Base-by-base conservation (phyloP, 192 early-diverging fungal species). In the Dimargaris verticillata region DNA sequence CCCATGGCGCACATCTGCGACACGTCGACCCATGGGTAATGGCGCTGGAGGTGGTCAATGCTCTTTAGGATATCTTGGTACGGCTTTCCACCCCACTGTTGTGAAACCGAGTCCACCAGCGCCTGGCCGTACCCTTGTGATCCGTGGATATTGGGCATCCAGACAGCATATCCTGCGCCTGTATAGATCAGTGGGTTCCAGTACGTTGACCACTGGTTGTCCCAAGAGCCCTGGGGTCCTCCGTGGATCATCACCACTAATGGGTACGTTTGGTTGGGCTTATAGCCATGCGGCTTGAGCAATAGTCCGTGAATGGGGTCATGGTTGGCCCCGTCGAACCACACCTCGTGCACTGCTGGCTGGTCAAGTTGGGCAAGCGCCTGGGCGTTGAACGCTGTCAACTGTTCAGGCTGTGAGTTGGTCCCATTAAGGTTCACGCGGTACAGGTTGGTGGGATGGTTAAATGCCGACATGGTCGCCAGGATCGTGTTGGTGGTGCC, bases 231-330 rank as follows among this genome's bases (percentile, higher is more conserved):
- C 66, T 92, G 86, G 22, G 89, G 89, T 14, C 89, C 89, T 28
- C 89, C 89, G 60, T 92, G 89, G 60, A 92, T 78, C 62, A 89
- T 66, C 46, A 86, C 83, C 0, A 86, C 87, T 2, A 89, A 62
- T 41, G 89, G 87, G 53, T 88, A 89, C 59, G 73, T 78, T 50
- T 72, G 73, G 1, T 57, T 43, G 3, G 70, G 55, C 3, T 18
- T 44, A 77, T 80, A 88, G 6, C 66, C 75, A 38, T 74, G 75
- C 2, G 73, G 70, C 7, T 52, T 52, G 22, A 52, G 2, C 51
- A 52, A 25, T 20, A 52, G 18, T n/a, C 80, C 81, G 60, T 79
- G 77, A 15, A 83, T 74, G 28, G 64, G 52, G 33, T 79, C 75
- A 57, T 66, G 69, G n/a, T 68, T 48, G 1, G 83, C 79, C 9